Evolutionary conservation across 2,329 filamentous ascomycete genomes (phyloP), one percentile per base, ranked within the genome.

Genomic region (Dendryphion nanum): DNA sequence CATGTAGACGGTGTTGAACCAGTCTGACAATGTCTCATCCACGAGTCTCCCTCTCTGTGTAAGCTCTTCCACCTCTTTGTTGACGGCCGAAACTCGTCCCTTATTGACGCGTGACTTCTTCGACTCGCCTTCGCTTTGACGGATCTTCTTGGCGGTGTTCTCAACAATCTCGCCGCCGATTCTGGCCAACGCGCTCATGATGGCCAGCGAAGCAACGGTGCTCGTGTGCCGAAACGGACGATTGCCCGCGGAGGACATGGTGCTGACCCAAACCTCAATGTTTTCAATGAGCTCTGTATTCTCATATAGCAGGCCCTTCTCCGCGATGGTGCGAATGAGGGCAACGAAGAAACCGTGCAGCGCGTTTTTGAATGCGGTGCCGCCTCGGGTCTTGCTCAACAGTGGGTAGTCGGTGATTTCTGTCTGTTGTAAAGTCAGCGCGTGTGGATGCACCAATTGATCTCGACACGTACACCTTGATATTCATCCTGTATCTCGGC

Each of bases 181-280:
- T 32, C 80, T 75, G 47, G 89, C 90, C 18, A 97, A 73, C 1
- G 86, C 81, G 21, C 81, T 88, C 39, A 87, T 84, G 48, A 95
- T 84, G 13, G 87, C 78, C 21, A 97, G 72, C 1, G 87, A 84
- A 17, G 91, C 83, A 0, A 93, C 83, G 2, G 91, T 95, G 1
- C 90, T 86, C 0, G 93, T 98, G 66, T 98, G 93, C 48, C 93
- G 81, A 67, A 98, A 96, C 2, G 93, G 89, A 38, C 93, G 82
- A 45, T 91, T 83, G 4, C 82, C 78, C 0, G 89, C 90, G 4
- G 89, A 93, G 3, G 91, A 93, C 85, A 98, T 88, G 42, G 87
- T 86, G 26, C 83, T 84, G 43, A 96, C 76, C 93, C 93, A 98
- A 41, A 87, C 77, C 51, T 89, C 82, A 33, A 97, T 78, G 58